Evolutionary conservation across 2,329 filamentous ascomycete species (phyloP).

Genomic region (Trichoderma sp.): DNA sequence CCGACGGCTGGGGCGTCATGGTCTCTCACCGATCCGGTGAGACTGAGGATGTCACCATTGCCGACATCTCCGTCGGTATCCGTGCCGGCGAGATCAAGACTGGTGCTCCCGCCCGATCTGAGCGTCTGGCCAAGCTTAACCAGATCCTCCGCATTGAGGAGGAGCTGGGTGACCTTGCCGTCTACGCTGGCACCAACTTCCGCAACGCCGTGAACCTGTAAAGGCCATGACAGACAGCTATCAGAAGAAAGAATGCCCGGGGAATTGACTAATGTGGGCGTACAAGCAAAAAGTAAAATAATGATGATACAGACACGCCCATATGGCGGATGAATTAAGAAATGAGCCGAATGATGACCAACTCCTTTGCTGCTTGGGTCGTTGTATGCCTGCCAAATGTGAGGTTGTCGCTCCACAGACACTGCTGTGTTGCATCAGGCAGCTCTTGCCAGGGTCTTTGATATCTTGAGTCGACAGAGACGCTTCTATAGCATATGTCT

Average conservation of each 20-base stretch:
- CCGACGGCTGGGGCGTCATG: slow-evolving; percentile 97
- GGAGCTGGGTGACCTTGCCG: slow-evolving; percentile 87
- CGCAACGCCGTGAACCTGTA: slow-evolving; percentile 87
- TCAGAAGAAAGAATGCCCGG: slow-evolving; percentile 3
- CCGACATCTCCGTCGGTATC: slow-evolving; percentile 96
- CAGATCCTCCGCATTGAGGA: slow-evolving; percentile 99
- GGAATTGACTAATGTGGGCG: slow-evolving; percentile 13
- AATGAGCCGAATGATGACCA: slow-evolving; percentile 22
- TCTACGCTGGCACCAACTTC: slow-evolving; percentile 94
- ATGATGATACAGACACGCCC: slow-evolving; percentile 21
- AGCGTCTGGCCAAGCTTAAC: slow-evolving; percentile 99
- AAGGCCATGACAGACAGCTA: slow-evolving; percentile 35
- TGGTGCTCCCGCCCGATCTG: slow-evolving; percentile 91
- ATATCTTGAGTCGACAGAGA: too few relatives aligned
- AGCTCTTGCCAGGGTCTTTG: background rate
- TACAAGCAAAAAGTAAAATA: slow-evolving; percentile 10
- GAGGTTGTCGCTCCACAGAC: background rate
- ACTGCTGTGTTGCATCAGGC: background rate
- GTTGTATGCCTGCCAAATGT: background rate
- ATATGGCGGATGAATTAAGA: slow-evolving; percentile 12
- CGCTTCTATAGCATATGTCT: background rate
- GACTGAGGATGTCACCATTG: slow-evolving; percentile 99
- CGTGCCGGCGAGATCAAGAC: slow-evolving; percentile 99
- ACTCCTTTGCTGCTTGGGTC: background rate
- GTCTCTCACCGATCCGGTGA: slow-evolving; percentile 98